These are phyloP conservation scores for Aspergillus awamori DNA, from an alignment of 2,329 filamentous ascomycete species.

Conservation along the genomic window DNA sequence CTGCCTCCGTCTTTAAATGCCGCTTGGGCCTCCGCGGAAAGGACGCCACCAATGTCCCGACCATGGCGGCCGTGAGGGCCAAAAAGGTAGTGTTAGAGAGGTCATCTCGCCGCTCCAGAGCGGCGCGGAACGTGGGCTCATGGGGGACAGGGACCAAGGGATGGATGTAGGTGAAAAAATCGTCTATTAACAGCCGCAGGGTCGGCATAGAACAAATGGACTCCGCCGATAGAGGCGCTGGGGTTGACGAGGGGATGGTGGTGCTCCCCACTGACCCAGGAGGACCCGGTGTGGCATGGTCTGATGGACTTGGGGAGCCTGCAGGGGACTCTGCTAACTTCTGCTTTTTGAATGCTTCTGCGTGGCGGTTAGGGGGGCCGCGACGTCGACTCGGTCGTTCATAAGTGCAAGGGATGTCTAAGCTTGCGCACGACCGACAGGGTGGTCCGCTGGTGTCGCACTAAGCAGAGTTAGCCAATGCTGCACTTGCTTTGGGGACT, in stretches of 20 bases:
- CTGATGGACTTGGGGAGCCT: slow-evolving; percentile 46
- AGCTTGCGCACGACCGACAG: slow-evolving; percentile 64
- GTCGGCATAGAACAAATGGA: slow-evolving; percentile 48
- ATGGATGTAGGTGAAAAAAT: slow-evolving; percentile 54
- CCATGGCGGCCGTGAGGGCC: slow-evolving; percentile 50
- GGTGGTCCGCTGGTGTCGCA: slow-evolving; percentile 69
- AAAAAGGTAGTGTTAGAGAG: slow-evolving; percentile 46
- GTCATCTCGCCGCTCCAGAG: slow-evolving; percentile 48
- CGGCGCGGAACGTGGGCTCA: slow-evolving; percentile 50
- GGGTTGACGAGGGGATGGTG: slow-evolving; percentile 36
- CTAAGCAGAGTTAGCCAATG: slow-evolving; percentile 38
- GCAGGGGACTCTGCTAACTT: slow-evolving; percentile 47
- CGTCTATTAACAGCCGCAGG: slow-evolving; percentile 46
- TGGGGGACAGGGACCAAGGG: slow-evolving; percentile 51
- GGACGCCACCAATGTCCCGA: slow-evolving; percentile 48
- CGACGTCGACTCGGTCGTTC: slow-evolving; percentile 64
- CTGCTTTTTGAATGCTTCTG: slow-evolving; percentile 67
- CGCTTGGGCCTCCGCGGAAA: slow-evolving; percentile 49
- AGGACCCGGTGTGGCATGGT: slow-evolving; percentile 46
- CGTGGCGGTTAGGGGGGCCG: slow-evolving; percentile 68
- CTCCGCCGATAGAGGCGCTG: slow-evolving; percentile 53
- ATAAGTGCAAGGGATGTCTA: slow-evolving; percentile 70
- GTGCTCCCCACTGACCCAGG: slow-evolving; percentile 19
- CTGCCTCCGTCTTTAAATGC: slow-evolving; percentile 42
- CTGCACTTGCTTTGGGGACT: not conserved